Percentiles rank a stretch among this genome's conserved stretches.
Conservation (phyloP, 495 filamentous ascomycete genomes). For the Diplogelasinospora grovesii region DNA sequence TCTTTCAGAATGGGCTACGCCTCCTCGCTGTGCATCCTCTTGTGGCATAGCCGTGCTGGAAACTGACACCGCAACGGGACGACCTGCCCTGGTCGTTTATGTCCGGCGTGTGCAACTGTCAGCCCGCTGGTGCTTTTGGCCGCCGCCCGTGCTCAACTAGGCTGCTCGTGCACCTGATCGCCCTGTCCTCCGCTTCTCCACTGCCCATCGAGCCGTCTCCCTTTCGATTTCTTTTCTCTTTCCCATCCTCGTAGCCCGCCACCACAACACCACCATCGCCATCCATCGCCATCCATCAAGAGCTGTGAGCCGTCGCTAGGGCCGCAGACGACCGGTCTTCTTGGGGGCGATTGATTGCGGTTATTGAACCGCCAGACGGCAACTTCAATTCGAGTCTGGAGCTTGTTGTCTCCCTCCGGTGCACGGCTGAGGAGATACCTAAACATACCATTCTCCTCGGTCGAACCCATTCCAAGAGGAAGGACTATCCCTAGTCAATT, state of each 20-base stretch:
- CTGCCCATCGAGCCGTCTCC: not conserved
- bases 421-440: no score
- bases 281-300: conserved; percentile 14
- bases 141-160: no score
- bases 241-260: conserved; percentile 8
- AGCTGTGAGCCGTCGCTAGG: conserved; percentile 19
- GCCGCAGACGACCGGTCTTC: conserved; percentile 24
- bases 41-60: no score
- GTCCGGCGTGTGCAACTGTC: no score
- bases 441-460: not conserved
- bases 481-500: no score
- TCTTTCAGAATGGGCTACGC: no score
- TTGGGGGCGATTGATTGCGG: conserved; percentile 18
- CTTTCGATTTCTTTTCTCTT: conserved; percentile 1
- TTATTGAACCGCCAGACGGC: conserved; percentile 2
- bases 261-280: conserved; percentile 23
- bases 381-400: not conserved
- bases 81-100: no score
- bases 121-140: no score
- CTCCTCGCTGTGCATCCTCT: no score
- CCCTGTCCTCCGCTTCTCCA: conserved; percentile 2
- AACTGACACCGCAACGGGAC: no score
- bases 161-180: no score
- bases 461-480: conserved; percentile 3
- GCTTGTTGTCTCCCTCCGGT: not conserved